These are phyloP conservation scores for Termitomyces sp. DNA, from an alignment of 768 basidiomycete genomes.

Conservation along the genomic window DNA sequence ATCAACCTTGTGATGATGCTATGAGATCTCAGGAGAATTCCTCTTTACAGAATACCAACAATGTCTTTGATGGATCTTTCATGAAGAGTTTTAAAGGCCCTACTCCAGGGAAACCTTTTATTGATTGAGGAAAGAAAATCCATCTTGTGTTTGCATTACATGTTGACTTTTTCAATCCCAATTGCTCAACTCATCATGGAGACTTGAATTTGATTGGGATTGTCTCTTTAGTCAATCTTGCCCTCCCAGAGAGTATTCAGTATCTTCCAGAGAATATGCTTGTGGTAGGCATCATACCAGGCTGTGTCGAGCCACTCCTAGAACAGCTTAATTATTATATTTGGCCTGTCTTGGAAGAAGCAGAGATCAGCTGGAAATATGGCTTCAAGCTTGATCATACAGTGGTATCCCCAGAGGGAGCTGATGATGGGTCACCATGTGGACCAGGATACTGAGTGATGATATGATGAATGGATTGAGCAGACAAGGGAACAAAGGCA, in stretches of 20 bases:
- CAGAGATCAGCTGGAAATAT: background rate
- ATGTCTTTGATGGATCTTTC: too few species aligned
- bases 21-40: too few species aligned
- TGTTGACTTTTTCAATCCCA: slow-evolving; percentile 31
- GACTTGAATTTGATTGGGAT: background rate
- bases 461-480: too few species aligned
- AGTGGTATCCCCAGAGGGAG: background rate
- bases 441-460: too few species aligned
- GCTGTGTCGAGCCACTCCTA: background rate
- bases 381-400: background rate
- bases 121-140: background rate
- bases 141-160: slow-evolving; percentile 21
- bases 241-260: background rate
- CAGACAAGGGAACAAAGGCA: too few species aligned
- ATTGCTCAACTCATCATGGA: slow-evolving; percentile 15
- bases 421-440: too few species aligned
- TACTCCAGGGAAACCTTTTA: background rate
- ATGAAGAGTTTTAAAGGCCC: too few species aligned
- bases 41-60: too few species aligned
- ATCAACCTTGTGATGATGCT: too few species aligned
- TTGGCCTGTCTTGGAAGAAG: background rate
- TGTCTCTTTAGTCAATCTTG: background rate
- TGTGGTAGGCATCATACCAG: background rate
- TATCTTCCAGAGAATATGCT: background rate
- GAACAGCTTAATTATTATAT: background rate